phyloP scores from a whole-genome alignment of 306 rosid genomes.

The Neltuma alba region DNA sequence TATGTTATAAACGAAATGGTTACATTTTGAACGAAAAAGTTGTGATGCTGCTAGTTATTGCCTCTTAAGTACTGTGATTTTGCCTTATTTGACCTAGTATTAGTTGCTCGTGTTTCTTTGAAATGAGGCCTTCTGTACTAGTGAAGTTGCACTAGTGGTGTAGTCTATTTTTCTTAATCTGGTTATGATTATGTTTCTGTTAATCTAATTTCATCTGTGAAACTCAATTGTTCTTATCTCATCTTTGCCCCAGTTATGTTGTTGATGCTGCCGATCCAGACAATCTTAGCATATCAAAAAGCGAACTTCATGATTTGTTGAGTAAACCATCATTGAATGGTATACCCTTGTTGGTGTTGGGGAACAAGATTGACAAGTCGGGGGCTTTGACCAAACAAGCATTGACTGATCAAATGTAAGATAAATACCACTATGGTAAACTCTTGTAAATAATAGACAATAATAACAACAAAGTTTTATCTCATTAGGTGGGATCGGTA shows the following conservation, averaged over 20 bases:
- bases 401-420: conserved; percentile 85
- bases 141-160: conserved; percentile 18
- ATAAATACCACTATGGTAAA: neutral
- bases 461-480: no score
- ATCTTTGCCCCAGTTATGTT: conserved; percentile 67
- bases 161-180: neutral
- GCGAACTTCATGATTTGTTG: conserved; percentile 87
- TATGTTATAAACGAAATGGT: conserved; percentile 6
- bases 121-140: neutral
- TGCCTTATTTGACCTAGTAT: neutral
- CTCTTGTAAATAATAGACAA: neutral
- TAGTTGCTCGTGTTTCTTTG: neutral
- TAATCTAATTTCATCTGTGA: conserved; percentile 16
- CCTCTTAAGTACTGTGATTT: neutral
- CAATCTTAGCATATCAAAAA: conserved; percentile 68
- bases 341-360: conserved; percentile 83
- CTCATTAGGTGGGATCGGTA: no score
- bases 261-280: conserved; percentile 96
- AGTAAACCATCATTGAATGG: conserved; percentile 80
- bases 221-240: conserved; percentile 17
- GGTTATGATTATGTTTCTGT: neutral
- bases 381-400: conserved; percentile 81
- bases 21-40: neutral
- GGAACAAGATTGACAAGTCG: conserved; percentile 85
- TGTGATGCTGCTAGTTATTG: neutral